Base-by-base conservation (phyloP, 768 basidiomycete species). In the Tylopilus plumbeoviolaceoides region DNA sequence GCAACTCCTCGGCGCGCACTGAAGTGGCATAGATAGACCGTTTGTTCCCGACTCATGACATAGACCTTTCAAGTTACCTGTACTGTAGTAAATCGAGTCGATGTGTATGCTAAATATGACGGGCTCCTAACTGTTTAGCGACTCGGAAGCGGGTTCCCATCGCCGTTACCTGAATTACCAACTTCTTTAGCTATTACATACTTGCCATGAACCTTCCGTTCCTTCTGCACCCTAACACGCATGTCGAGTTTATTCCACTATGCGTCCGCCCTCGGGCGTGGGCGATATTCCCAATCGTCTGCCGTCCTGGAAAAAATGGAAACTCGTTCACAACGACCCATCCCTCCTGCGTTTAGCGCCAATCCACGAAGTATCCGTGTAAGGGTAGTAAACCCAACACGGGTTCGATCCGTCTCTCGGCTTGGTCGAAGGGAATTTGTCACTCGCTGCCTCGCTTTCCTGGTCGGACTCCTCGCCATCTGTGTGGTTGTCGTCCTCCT, bases 1-100 rank as follows among this genome's bases (percentile, higher is more conserved):
- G 71, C 85, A 90, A 68, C 79, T 84, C 31, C 73, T 82, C 21
- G 78, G 74, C 9, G 66, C 68, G 20, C 40, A 41, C 31, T 64
- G 54, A 63, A 50, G 25, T 35, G 33, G 21, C 23, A 30, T 58
- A 49, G 40, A 61, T 33, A 39, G 47, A 30, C 39, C 5, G 30
- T 55, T 40, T 45, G 23, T 23, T 39, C 41, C 30, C 27, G 41
- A 50, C 21, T 30, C 33, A 33, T 33, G 39, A 43, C 17, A 39
- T 52, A 59, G 57, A 60, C 43, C 27, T 56, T 4, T n/a, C n/a
- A n/a, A n/a, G n/a, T n/a, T 33, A 38, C 38, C 27, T 48, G 40
- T 35, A 53, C 27, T 33, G 39, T 50, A 44, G 50, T 41, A 25
- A 53, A 55, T 31, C n/a, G 36, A 44, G 47, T 36, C 5, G 27